Percentiles rank a stretch among this genome's conserved stretches.
Evolutionary conservation across 2,329 filamentous ascomycete species (phyloP).

Genomic region (Colletotrichum sp.): DNA sequence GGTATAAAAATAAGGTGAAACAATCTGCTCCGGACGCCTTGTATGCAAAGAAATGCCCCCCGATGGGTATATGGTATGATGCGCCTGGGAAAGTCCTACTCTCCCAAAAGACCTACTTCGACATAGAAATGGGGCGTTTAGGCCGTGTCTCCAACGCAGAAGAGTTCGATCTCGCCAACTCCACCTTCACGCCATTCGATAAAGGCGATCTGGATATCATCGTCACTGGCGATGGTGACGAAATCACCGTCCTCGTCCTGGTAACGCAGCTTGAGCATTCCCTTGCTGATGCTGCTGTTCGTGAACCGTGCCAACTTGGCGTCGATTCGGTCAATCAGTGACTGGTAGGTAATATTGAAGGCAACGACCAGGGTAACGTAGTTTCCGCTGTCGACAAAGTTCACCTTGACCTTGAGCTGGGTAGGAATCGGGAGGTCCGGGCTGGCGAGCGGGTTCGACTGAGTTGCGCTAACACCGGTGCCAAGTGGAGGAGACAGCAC

Average conservation of each 20-base stretch:
- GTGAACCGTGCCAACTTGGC: conserved; percentile 91
- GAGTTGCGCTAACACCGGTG: conserved; percentile 28
- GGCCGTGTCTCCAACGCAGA: conserved; percentile 65
- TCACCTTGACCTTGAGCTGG: conserved; percentile 95
- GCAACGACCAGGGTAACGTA: conserved; percentile 96
- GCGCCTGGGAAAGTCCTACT: conserved; percentile 17
- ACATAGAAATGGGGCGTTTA: conserved; percentile 20
- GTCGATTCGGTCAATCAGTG: conserved; percentile 92
- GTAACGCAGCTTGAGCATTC: conserved; percentile 87
- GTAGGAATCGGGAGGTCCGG: conserved; percentile 63
- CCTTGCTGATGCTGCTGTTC: conserved; percentile 80
- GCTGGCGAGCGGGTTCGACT: conserved; percentile 39
- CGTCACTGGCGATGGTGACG: conserved; percentile 92
- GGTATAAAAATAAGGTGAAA: conserved; percentile 19
- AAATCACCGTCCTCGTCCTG: conserved; percentile 91
- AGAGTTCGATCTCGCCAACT: conserved; percentile 89
- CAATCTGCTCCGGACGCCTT: conserved; percentile 22
- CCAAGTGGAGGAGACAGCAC: conserved; percentile 53
- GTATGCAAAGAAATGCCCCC: conserved; percentile 23
- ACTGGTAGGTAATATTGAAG: conserved; percentile 93
- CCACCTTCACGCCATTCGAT: conserved; percentile 89
- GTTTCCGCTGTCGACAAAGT: conserved; percentile 77
- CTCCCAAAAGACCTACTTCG: conserved; percentile 9
- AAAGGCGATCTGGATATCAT: conserved; percentile 95
- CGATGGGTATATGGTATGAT: conserved; percentile 23